Conservation (phyloP, 2,329 filamentous ascomycete species). For the Alternaria angustiovoidea region DNA sequence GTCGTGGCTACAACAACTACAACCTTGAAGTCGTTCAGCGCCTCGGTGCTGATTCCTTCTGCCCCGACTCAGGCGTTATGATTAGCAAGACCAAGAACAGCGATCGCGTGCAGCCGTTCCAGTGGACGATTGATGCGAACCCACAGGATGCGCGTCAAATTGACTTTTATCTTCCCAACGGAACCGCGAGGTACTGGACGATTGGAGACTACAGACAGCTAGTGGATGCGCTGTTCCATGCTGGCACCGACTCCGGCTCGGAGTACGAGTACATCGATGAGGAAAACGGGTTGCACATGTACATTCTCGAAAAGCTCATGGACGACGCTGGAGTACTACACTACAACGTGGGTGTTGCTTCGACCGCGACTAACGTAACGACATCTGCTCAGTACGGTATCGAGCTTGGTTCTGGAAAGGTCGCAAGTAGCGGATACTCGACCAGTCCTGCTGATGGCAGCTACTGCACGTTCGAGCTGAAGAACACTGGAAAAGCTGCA, state of each 20-base stretch:
- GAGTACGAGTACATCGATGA: slow-evolving; percentile 60
- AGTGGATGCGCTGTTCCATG: slow-evolving; percentile 63
- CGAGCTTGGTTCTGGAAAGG: slow-evolving; percentile 41
- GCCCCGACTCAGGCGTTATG: slow-evolving; percentile 62
- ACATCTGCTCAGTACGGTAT: slow-evolving; percentile 49
- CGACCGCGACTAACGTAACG: slow-evolving; percentile 48
- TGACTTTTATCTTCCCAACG: slow-evolving; percentile 61
- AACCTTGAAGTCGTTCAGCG: slow-evolving; percentile 63
- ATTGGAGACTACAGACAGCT: slow-evolving; percentile 64
- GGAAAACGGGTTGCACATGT: slow-evolving; percentile 60
- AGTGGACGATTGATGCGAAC: slow-evolving; percentile 65
- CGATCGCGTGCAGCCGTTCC: slow-evolving; percentile 56
- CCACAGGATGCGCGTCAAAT: slow-evolving; percentile 61
- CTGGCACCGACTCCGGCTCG: slow-evolving; percentile 61
- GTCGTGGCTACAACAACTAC: slow-evolving; percentile 61
- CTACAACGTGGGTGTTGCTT: slow-evolving; percentile 60
- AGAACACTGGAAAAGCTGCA: slow-evolving; percentile 54
- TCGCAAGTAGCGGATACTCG: slow-evolving; percentile 22
- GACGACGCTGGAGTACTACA: slow-evolving; percentile 56
- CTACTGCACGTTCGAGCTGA: slow-evolving; percentile 58
- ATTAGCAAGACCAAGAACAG: slow-evolving; percentile 62
- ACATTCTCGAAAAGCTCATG: slow-evolving; percentile 56
- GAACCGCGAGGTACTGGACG: slow-evolving; percentile 57
- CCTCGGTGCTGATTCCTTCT: slow-evolving; percentile 63
- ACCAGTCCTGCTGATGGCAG: slow-evolving; percentile 45